phyloP scores from a whole-genome alignment of 192 early-diverging fungal genomes.

The Coemansia sp. region DNA sequence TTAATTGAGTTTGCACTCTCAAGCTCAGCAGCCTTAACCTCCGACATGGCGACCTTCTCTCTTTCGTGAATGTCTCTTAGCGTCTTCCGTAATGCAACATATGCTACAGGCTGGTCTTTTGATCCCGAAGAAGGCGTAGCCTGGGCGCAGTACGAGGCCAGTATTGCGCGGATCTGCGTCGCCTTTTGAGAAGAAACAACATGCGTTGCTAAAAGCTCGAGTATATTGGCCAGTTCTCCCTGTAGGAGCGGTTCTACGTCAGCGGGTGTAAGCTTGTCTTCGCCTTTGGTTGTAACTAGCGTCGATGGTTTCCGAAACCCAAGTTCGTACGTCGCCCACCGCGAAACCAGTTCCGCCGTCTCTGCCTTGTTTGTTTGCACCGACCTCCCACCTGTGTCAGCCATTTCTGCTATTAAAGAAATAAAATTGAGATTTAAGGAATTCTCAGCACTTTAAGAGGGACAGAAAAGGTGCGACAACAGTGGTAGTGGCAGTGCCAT shows the following conservation, averaged over 20 bases:
- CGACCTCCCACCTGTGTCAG: not conserved
- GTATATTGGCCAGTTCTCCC: conserved; percentile 31
- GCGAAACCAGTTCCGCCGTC: conserved; percentile 25
- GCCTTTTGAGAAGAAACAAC: conserved; percentile 34
- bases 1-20: conserved; percentile 23
- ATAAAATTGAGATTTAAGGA: not conserved
- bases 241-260: conserved; percentile 46
- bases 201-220: conserved; percentile 32
- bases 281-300: conserved; percentile 42
- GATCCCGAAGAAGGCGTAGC: not conserved
- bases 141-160: conserved; percentile 30
- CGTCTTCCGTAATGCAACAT: conserved; percentile 14
- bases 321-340: conserved; percentile 48
- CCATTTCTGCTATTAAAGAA: not conserved
- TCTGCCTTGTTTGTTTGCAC: conserved; percentile 15
- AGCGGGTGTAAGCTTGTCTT: conserved; percentile 27
- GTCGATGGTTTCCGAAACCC: conserved; percentile 41
- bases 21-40: conserved; percentile 18
- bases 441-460: too few relatives aligned
- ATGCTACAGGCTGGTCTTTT: conserved; percentile 8
- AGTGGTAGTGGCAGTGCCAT: not conserved
- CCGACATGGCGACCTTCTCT: conserved; percentile 10
- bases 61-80: conserved; percentile 8
- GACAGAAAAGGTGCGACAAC: not conserved
- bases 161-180: conserved; percentile 8